Base-by-base conservation (phyloP, 148 eudicot species). In the Rhododendron molle region DNA sequence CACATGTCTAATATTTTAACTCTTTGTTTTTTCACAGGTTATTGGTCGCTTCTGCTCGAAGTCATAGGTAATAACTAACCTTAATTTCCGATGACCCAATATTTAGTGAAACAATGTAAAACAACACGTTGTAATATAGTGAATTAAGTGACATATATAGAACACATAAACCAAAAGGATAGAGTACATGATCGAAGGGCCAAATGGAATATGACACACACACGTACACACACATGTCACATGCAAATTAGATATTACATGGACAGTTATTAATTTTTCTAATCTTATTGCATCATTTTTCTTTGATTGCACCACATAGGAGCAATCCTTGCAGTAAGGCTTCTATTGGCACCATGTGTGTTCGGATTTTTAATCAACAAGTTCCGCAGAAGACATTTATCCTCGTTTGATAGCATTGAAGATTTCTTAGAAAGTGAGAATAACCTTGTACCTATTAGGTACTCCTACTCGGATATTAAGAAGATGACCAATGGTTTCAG, bases 391-490 rank as follows among this genome's bases (percentile, higher is more conserved):
- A 72, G 88, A 38, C 85, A 81, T 28, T 54, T 86, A 28, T 81
- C 85, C 20, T 38, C 56, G 30, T 73, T 46, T 86, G 85, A 86
- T 23, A 44, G n/a, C 26, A 86, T 86, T 5, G 85, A 86, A 82
- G 36, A 49, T 46, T 86, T 86, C 65, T 81, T 86, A 7, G 30
- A 0, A 73, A 50, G 21, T 56, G 81, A 86, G 1, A 72, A 86
- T 28, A 14, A 81, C 32, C 81, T 86, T n/a, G 21, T 6, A n/a
- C 88, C 85, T 10, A 81, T 86, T 14, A 86, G 84, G 46, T 86
- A 81, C 76, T 65, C 84, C 6, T 86, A 86, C 50, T 74, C 88
- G 4, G n/a, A 86, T 8, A 77, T 86, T 13, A 86, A 86, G 78
- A 65, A 21, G 21, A 86, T 86, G 83, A 78, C 88, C 16, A 44